Conservation (phyloP, 2,329 filamentous ascomycete species). For the Alternaria incomplexa region DNA sequence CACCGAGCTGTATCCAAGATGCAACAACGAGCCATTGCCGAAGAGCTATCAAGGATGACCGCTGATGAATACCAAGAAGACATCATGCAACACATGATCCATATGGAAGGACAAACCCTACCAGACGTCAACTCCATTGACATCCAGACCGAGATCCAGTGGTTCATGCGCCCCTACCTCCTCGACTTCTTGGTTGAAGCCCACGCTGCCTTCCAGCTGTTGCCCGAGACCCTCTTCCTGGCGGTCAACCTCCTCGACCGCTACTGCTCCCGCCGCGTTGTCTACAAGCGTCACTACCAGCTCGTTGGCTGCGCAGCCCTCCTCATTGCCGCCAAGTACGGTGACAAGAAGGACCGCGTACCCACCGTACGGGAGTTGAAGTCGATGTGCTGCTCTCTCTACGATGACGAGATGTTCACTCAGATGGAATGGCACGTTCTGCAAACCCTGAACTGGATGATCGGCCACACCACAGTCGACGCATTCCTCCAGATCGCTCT, state of each 20-base stretch:
- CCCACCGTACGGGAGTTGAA: slow-evolving; percentile 96
- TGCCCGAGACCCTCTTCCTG: slow-evolving; percentile 94
- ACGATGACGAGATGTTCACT: slow-evolving; percentile 99
- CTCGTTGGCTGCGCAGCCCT: slow-evolving; percentile 94
- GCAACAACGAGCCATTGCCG: slow-evolving; percentile 85
- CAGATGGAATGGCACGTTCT: slow-evolving; percentile 99
- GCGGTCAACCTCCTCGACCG: slow-evolving; percentile 95
- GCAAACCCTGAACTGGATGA: slow-evolving; percentile 94
- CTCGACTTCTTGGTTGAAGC: slow-evolving; percentile 98
- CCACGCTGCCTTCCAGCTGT: slow-evolving; percentile 89
- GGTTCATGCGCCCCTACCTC: slow-evolving; percentile 98
- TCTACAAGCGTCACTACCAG: slow-evolving; percentile 99
- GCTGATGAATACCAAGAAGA: slow-evolving; percentile 94
- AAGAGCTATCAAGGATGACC: slow-evolving; percentile 84
- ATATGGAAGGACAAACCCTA: slow-evolving; percentile 94
- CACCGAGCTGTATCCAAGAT: slow-evolving; percentile 79
- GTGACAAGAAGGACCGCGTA: slow-evolving; percentile 98
- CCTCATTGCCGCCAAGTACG: slow-evolving; percentile 97
- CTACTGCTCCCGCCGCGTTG: slow-evolving; percentile 96
- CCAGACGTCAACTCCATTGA: slow-evolving; percentile 98
- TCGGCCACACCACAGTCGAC: slow-evolving; percentile 95
- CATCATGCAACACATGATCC: slow-evolving; percentile 89
- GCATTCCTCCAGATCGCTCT: slow-evolving; percentile 89
- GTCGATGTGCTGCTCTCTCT: slow-evolving; percentile 98
- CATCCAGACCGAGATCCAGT: slow-evolving; percentile 98